Base-by-base conservation (phyloP, 2,329 filamentous ascomycete genomes). In the Venturia nashicola region DNA sequence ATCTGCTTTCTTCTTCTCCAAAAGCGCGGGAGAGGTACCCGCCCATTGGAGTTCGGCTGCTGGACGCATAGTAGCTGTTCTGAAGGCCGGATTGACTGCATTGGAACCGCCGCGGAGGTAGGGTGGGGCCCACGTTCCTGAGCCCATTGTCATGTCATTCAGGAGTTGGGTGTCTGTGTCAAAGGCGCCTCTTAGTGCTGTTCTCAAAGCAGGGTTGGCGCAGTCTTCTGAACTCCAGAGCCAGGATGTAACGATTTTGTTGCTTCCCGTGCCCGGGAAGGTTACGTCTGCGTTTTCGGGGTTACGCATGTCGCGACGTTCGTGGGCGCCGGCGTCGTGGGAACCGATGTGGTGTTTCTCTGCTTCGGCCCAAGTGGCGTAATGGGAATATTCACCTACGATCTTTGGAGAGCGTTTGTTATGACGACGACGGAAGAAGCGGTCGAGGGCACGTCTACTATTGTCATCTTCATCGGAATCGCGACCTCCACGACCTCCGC, bases 21-120 rank as follows among this genome's bases (percentile, higher is more conserved):
- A 11, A 20, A 39, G 9, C 2, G 20, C 43, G 32, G n/a, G 39
- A n/a, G 32, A 27, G 8, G 43, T 55, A n/a, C 46, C 59, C 9
- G 6, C 42, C 64, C 71, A 71, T 55, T 70, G 71, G 27, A 69
- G 62, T 16, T 64, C 64, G 5, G 68, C 63, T 0, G 69, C 60
- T 23, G 66, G 66, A 23, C 63, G 57, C 65, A 69, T 65, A 6
- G 66, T 23, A 32, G 64, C 65, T 4, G 64, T 61, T 23, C 68
- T 64, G 61, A 65, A 68, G 23, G 68, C 68, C 11, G 68, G 66
- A 54, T 67, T 68, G 44, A 68, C 68, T 39, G 68, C 65, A 54
- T 64, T 67, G 23, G 62, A 61, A 5, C 63, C 63, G 44, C 62
- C 62, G 27, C 62, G 51, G 34, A 64, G 64, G 57, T 61, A 61